These are phyloP conservation scores for Lachnellula suecica DNA, from an alignment of 2,329 filamentous ascomycete species.

Conservation along the genomic window DNA sequence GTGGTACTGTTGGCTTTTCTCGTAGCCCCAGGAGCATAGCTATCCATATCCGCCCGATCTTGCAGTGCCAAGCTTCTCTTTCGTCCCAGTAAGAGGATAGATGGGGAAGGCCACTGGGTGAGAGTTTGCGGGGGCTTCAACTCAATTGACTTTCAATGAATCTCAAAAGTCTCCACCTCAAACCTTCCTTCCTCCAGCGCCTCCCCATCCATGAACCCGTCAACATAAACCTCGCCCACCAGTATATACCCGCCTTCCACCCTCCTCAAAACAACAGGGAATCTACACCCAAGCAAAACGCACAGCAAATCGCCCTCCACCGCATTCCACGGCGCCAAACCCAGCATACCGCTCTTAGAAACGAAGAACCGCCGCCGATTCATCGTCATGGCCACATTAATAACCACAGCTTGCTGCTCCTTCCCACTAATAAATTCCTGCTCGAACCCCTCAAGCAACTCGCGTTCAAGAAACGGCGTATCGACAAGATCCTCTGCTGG, in stretches of 20 bases:
- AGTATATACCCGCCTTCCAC: constrained; percentile 14
- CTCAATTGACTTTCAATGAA: no score
- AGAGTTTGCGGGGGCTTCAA: no score
- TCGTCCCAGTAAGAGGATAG: no score
- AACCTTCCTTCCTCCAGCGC: constrained; percentile 14
- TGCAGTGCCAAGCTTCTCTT: no score
- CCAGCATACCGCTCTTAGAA: constrained; percentile 10
- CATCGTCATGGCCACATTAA: constrained; percentile 23
- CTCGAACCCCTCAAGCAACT: not conserved
- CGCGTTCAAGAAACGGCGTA: no score
- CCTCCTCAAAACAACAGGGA: constrained; percentile 25
- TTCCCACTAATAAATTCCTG: constrained; percentile 13
- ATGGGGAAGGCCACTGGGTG: no score
- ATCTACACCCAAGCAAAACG: constrained; percentile 27
- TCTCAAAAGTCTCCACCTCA: constrained; percentile 16
- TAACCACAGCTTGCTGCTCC: constrained; percentile 14
- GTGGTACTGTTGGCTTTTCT: no score
- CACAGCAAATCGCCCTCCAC: constrained; percentile 22
- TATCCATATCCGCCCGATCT: no score
- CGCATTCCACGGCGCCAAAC: constrained; percentile 20
- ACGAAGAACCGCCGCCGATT: constrained; percentile 24
- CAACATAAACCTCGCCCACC: constrained; percentile 29
- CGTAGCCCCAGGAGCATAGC: no score
- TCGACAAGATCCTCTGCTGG: constrained; percentile 5
- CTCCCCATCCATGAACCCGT: constrained; percentile 28